These are phyloP conservation scores for Ananas comosus DNA, from an alignment of 176 grass and related monocot genomes.

Conservation along the genomic window DNA sequence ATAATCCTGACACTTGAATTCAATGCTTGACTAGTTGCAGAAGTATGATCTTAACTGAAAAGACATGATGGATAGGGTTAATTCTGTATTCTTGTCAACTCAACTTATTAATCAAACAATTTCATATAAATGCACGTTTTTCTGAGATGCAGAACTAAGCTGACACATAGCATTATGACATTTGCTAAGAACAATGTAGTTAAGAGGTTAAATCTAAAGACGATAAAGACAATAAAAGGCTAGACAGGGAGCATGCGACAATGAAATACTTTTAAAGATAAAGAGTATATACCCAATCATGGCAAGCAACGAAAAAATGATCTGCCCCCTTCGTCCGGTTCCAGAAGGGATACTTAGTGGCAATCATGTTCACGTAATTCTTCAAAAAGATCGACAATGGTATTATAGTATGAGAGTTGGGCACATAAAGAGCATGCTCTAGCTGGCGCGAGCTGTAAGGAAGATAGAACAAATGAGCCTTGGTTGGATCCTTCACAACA, in stretches of 20 bases:
- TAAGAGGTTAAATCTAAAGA: too few relatives aligned
- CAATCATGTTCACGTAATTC: slow-evolving; percentile 65
- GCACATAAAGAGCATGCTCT: slow-evolving; percentile 63
- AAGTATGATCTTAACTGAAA: too few relatives aligned
- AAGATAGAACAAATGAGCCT: slow-evolving; percentile 72
- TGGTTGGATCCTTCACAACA: slow-evolving; percentile 52
- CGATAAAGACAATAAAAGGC: too few relatives aligned
- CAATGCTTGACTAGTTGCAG: too few relatives aligned
- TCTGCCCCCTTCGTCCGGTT: slow-evolving; percentile 79
- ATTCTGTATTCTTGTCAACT: too few relatives aligned
- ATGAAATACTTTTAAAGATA: neutral
- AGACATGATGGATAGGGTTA: neutral
- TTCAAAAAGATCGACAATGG: slow-evolving; percentile 65
- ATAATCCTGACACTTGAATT: too few relatives aligned
- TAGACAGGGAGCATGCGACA: neutral
- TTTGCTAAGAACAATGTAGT: too few relatives aligned
- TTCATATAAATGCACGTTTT: too few relatives aligned
- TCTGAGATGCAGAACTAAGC: too few relatives aligned
- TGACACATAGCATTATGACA: too few relatives aligned
- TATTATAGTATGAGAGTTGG: slow-evolving; percentile 54
- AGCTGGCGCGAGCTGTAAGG: slow-evolving; percentile 68
- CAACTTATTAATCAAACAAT: too few relatives aligned
- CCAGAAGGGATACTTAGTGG: slow-evolving; percentile 70
- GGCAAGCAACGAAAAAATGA: slow-evolving; percentile 91
- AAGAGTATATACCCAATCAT: slow-evolving; percentile 77